Evolutionary conservation across 257 asterid genomes (phyloP).

Genomic region (Catharanthus roseus): DNA sequence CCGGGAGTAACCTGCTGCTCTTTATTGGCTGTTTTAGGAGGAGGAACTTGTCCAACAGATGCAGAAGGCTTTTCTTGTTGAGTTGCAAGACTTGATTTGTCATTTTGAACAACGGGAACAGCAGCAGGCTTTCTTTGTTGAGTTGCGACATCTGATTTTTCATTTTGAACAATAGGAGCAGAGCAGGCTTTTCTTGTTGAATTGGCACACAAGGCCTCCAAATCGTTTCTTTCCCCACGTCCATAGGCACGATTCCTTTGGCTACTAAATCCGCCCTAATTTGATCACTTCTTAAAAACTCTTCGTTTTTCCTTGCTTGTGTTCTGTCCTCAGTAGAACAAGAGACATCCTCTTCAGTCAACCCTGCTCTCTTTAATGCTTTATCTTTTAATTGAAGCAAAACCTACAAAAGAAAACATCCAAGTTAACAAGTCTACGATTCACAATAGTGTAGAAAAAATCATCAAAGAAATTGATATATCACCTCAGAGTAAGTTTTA

Average conservation of each 20-base stretch:
- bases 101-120: neutral
- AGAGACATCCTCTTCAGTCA: conserved; percentile 57
- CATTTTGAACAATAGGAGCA: neutral
- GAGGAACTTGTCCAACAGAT: conserved; percentile 10
- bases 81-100: conserved; percentile 14
- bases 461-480: neutral
- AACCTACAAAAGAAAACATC: conserved; percentile 42
- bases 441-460: neutral
- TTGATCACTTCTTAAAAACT: conserved; percentile 52
- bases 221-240: conserved; percentile 62
- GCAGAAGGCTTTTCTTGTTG: conserved; percentile 7
- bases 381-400: conserved; percentile 69
- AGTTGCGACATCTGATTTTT: conserved; percentile 14
- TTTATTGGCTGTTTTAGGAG: conserved; percentile 8
- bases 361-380: conserved; percentile 61
- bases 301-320: conserved; percentile 56
- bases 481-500: conserved; percentile 37
- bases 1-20: conserved; percentile 6
- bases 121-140: conserved; percentile 8
- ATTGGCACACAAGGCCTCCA: conserved; percentile 82
- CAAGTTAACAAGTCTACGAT: conserved; percentile 1
- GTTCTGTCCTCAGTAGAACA: conserved; percentile 52
- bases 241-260: conserved; percentile 79
- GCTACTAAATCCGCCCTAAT: conserved; percentile 55
- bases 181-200: conserved; percentile 28